A percentile compares a stretch with the other conserved stretches of the same genome.
Evolutionary conservation across 805 yeast genomes (phyloP).

Genomic region (Metschnikowia continentalis): DNA sequence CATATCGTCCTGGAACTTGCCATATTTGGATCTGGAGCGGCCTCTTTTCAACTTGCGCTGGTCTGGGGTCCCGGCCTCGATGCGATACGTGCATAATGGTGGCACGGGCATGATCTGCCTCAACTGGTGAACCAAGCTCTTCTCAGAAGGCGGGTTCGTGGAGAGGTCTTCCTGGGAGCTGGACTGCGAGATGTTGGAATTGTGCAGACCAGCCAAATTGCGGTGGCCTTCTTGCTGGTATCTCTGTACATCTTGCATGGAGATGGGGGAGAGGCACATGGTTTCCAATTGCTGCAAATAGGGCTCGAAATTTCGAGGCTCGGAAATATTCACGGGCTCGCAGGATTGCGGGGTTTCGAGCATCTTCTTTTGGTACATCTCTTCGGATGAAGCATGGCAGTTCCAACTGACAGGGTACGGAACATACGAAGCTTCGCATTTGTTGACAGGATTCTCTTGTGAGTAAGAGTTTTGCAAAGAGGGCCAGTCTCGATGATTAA

Average conservation of each 20-base stretch:
- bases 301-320: not conserved
- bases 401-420: not conserved
- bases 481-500: not conserved
- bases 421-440: not conserved
- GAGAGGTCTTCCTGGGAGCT: not conserved
- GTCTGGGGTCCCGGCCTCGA: constrained; percentile 41
- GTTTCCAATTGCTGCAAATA: not conserved
- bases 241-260: not conserved
- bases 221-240: not conserved
- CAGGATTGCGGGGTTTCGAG: not conserved
- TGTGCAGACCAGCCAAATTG: not conserved
- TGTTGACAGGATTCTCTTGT: not conserved
- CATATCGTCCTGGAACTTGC: constrained; percentile 62
- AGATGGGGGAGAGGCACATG: not conserved
- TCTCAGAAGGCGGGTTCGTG: too few species aligned
- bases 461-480: not conserved
- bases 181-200: not conserved
- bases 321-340: not conserved
- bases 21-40: constrained; percentile 63
- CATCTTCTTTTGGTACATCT: not conserved
- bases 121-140: constrained; percentile 22
- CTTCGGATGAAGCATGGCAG: not conserved
- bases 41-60: constrained; percentile 43
- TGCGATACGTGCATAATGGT: constrained; percentile 41
- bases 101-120: constrained; percentile 43